phyloP scores from a whole-genome alignment of 305 asterid species.

The Ajuga reptans region DNA sequence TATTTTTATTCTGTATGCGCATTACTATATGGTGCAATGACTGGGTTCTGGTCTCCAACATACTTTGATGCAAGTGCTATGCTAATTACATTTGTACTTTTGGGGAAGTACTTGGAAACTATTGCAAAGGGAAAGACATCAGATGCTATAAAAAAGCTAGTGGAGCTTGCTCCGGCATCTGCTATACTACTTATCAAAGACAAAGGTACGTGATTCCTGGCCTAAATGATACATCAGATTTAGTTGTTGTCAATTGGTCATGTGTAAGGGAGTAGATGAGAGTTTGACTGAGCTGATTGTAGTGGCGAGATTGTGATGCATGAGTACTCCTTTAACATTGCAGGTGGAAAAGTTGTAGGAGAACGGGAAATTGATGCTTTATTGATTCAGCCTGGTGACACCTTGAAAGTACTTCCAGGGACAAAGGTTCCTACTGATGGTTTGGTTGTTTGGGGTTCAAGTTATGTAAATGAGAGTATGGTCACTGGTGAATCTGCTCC shows the following conservation, averaged over 20 bases:
- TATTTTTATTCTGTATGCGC: constrained; percentile 90
- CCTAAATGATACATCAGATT: not conserved
- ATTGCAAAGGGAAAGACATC: constrained; percentile 98
- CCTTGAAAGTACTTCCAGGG: constrained; percentile 88
- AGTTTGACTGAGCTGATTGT: not conserved
- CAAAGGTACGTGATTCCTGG: constrained; percentile 42
- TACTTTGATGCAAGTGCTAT: constrained; percentile 98
- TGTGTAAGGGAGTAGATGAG: not conserved
- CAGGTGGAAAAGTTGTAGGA: constrained; percentile 79
- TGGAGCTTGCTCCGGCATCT: constrained; percentile 92
- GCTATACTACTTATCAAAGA: constrained; percentile 70
- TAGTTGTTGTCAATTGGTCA: not conserved
- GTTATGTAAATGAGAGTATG: constrained; percentile 94
- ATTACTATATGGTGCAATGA: constrained; percentile 76
- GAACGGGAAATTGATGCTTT: constrained; percentile 91
- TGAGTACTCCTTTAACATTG: constrained; percentile 13
- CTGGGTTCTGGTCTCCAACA: constrained; percentile 91
- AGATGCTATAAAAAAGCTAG: constrained; percentile 91
- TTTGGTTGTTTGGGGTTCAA: constrained; percentile 89
- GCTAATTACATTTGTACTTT: constrained; percentile 89
- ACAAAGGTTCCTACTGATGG: constrained; percentile 92
- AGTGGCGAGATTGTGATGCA: constrained; percentile 14
- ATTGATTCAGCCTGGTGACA: constrained; percentile 90
- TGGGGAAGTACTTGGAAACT: constrained; percentile 92
- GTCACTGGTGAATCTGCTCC: constrained; percentile 96